phyloP scores from a whole-genome alignment of 1,284 basidiomycete genomes.

The Papiliotrema laurentii region DNA sequence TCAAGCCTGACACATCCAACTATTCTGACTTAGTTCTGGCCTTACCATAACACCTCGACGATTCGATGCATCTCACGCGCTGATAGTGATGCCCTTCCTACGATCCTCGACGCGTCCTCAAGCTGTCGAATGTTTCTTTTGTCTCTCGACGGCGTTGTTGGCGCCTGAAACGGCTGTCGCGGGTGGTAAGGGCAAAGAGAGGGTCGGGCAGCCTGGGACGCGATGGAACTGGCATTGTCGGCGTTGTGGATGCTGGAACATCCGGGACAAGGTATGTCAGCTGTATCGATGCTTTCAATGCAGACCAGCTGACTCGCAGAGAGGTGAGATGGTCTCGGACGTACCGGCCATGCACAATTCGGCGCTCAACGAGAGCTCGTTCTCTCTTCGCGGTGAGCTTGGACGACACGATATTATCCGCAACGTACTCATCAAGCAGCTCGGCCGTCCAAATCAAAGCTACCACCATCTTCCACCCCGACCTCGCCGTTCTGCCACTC shows the following conservation, averaged over 20 bases:
- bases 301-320: constrained; percentile 14
- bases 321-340: constrained; percentile 71
- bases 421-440: constrained; percentile 14
- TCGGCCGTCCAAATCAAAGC: constrained; percentile 24
- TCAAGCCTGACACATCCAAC: too few species aligned
- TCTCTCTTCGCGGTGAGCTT: constrained; percentile 65
- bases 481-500: constrained; percentile 67
- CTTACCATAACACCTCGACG: too few species aligned
- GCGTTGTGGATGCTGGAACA: constrained; percentile 43
- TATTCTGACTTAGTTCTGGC: too few species aligned
- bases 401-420: too few species aligned
- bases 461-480: constrained; percentile 14
- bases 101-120: constrained; percentile 26
- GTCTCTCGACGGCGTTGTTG: constrained; percentile 27
- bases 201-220: constrained; percentile 18
- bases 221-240: constrained; percentile 40
- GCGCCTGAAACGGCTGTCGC: constrained; percentile 9
- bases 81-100: constrained; percentile 25
- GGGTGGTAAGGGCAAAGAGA: constrained; percentile 20
- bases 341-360: constrained; percentile 84
- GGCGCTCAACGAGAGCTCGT: constrained; percentile 63
- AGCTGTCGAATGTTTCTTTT: constrained; percentile 42
- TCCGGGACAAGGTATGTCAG: constrained; percentile 26
- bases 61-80: too few species aligned
- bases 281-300: not conserved